Base-by-base conservation (phyloP, 305 asterid species). In the Fraxinus greggii region DNA sequence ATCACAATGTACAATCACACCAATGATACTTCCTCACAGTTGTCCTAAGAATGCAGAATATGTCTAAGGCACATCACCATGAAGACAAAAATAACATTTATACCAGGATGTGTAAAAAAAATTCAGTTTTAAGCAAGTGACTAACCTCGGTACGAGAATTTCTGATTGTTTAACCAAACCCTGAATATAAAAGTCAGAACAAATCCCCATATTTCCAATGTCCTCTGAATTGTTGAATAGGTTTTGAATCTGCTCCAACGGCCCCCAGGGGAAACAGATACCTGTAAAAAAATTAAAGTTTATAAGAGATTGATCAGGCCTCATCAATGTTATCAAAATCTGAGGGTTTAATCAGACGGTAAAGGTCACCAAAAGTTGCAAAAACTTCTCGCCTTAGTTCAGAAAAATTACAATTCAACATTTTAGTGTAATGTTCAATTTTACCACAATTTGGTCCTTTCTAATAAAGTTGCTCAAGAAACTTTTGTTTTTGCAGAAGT, bases 181-280 rank as follows among this genome's bases (percentile, higher is more conserved):
- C 86, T 92, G 84, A 95, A 95, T 82, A 94, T 0, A 84, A 95
- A 94, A 83, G 93, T 95, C 54, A 95, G 80, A 83, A 95, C 97
- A 87, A 90, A 93, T 81, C 97, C 98, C 99, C 99, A 95, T 88
- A 95, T 95, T 85, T 95, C 99, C 89, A 94, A 78, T 63, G 99
- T 93, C 88, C 99, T 93, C 79, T 95, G 99, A 80, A 95, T 88
- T 26, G 99, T 95, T 23, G 99, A 95, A 88, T 95, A 95, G 1
- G 98, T 93, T 88, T 94, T 94, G 78, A 95, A 95, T 86, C 95
- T 88, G 88, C 86, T 90, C 99, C 99, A 95, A 65, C 97, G 96
- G 75, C 99, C 99, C 76, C 99, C 99, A 79, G 99, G 97, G 31
- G 94, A 81, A 82, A 93, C 98, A 76, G 99, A 94, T 76, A 93